Base-by-base conservation (phyloP, 139 green algal species). In the Pedinophyceae sp. region DNA sequence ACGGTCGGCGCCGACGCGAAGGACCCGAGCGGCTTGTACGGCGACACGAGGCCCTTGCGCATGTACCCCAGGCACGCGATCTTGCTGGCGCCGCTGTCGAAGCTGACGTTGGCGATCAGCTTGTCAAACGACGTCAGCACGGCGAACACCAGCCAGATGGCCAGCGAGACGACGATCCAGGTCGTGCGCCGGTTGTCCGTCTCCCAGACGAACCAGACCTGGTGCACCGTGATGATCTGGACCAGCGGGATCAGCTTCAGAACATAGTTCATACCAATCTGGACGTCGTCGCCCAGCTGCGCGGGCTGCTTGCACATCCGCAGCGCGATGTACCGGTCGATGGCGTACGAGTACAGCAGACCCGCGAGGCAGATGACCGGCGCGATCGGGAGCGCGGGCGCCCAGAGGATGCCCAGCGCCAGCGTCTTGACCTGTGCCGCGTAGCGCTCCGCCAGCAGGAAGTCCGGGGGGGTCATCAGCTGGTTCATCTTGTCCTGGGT, bases 191-290 rank as follows among this genome's bases (percentile, higher is more conserved):
- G 56, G 23, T 43, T 64, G 51, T 61, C 43, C 50, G 19, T 16
- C 13, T 16, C 23, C 17, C 20, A 26, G 38, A 20, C 39, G 29
- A 75, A 77, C 55, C 64, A 77, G 7, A 77, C 30, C n/a, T 59
- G 43, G 50, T 65, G 58, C 57, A 78, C 70, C 48, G 77, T 54
- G 43, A 78, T 52, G 28, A 77, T 62, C 62, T 78, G 70, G 7
- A 69, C 59, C 6, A 78, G 48, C 3, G 70, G 70, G 49, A 78
- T 59, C 54, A 74, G 50, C 26, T 67, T 54, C 40, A 77, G 40
- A 50, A 77, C 24, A 17, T 66, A 30, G 7, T 64, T 60, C 26
- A 45, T 45, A 38, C 23, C 46, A 26, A 41, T 45, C 19, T 48
- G 50, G 17, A 19, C 28, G 18, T 66, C 59, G 50, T 61, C 52